Evolutionary conservation across 352 stramenopile genomes (phyloP).

Genomic region (Globisporangium orthogonon): DNA sequence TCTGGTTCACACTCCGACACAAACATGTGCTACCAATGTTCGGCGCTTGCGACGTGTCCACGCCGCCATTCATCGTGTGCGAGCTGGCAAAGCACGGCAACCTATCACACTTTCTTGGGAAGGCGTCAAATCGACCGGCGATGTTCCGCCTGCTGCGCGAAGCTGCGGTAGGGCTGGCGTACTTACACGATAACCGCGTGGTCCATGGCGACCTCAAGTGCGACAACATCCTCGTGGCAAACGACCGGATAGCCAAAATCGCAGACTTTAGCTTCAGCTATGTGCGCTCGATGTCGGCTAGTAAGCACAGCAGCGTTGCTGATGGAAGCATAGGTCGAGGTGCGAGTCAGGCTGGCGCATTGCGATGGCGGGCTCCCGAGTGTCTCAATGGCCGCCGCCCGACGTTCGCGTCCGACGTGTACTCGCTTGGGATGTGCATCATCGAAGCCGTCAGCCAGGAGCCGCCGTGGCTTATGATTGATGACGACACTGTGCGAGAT

Average conservation of each 20-base stretch:
- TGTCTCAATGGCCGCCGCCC: neutral
- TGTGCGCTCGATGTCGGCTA: neutral
- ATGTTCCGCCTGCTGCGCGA: neutral
- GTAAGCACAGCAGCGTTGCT: neutral
- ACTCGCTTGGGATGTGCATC: slow-evolving; percentile 5
- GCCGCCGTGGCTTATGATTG: neutral
- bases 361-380: slow-evolving; percentile 1
- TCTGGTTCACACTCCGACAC: slow-evolving; percentile 12
- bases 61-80: slow-evolving; percentile 7
- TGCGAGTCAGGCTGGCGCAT: neutral
- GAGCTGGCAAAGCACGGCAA: neutral
- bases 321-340: neutral
- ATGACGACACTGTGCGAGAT: slow-evolving; percentile 24
- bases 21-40: slow-evolving; percentile 12
- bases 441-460: slow-evolving; percentile 1
- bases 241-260: neutral
- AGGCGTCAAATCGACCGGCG: neutral
- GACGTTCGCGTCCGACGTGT: slow-evolving; percentile 1
- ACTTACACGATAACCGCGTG: slow-evolving; percentile 32
- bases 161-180: slow-evolving; percentile 24
- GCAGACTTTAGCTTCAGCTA: slow-evolving; percentile 8
- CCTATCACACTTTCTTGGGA: neutral
- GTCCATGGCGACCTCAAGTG: slow-evolving; percentile 79
- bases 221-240: slow-evolving; percentile 28
- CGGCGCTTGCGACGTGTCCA: slow-evolving; percentile 11